Evolutionary conservation across 345 rosid species (phyloP).

Genomic region (Moricandia arvensis): DNA sequence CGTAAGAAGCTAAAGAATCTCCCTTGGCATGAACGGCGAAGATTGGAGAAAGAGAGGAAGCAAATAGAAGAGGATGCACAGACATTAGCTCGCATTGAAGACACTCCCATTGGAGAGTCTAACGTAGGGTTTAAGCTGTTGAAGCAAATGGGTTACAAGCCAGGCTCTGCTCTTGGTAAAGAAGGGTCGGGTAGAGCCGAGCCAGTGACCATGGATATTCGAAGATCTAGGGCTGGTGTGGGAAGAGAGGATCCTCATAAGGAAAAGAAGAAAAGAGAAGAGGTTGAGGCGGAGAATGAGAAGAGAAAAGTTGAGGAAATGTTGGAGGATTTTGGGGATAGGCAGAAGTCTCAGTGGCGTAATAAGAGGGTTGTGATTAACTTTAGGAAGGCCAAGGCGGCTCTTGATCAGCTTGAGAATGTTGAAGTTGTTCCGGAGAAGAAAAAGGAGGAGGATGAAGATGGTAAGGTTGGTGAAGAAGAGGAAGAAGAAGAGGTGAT

Average conservation of each 20-base stretch:
- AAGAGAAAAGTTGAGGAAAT: conserved; percentile 58
- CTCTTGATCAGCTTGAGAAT: conserved; percentile 88
- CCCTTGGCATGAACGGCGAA: conserved; percentile 32
- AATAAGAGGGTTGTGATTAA: conserved; percentile 61
- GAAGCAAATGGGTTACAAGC: conserved; percentile 91
- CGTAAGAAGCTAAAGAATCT: conserved; percentile 60
- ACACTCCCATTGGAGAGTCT: conserved; percentile 40
- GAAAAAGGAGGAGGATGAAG: conserved; percentile 58
- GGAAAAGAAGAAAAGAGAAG: conserved; percentile 78
- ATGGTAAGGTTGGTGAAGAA: conserved; percentile 37
- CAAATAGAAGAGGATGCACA: conserved; percentile 76
- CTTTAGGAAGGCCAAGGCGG: conserved; percentile 75
- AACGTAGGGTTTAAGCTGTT: conserved; percentile 87
- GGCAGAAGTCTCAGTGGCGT: conserved; percentile 84
- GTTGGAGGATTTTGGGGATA: conserved; percentile 75
- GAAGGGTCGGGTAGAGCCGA: conserved; percentile 68
- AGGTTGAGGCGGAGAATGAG: conserved; percentile 53
- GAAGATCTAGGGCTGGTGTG: conserved; percentile 83
- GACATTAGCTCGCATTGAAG: conserved; percentile 54
- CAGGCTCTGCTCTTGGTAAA: conserved; percentile 85
- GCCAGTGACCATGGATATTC: conserved; percentile 77
- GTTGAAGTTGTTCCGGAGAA: conserved; percentile 63
- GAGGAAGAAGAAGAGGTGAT: conserved; percentile 78
- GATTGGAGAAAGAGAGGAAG: conserved; percentile 68
- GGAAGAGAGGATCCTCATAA: conserved; percentile 81